Base-by-base conservation (phyloP, 1,284 basidiomycete genomes). In the Phylloboletellus chloephorus region DNA sequence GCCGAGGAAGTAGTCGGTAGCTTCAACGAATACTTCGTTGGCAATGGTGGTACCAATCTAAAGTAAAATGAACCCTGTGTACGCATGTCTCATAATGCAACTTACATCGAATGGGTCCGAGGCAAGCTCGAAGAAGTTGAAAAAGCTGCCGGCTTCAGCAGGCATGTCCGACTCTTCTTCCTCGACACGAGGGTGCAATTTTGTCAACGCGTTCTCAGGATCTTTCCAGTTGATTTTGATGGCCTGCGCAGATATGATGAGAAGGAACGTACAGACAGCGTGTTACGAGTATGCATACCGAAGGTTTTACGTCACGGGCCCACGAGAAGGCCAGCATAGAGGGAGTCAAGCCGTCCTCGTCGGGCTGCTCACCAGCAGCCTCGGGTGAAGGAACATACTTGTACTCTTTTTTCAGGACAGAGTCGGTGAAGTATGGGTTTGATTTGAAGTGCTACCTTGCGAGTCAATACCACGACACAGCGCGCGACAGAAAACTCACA, bases 221-320 rank as follows among this genome's bases (percentile, higher is more conserved):
- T 84, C 79, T 64, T 91, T 93, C 89, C 89, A 93, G 59, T 79
- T 64, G 49, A 93, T 87, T 65, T 77, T 76, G 41, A 51, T 72
- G 33, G 72, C 66, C 82, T 87, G 22, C 38, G 31, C 19, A 41
- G 33, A 19, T 12, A 31, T 28, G 22, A 35, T 33, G 34, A 47
- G 32, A 24, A 20, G 31, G 37, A 13, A 22, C 6, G 22, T n/a
- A n/a, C n/a, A 9, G 30, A 28, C 15, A 10, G 36, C 4, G 9
- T 21, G 16, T 24, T 28, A 30, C 33, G 31, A 34, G 33, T 26
- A 38, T 25, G 58, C 77, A 47, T 58, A 88, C 86, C 61, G 74
- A 73, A 31, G 74, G 63, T 47, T 74, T 65, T 16, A 84, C 77
- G 57, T 90, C 80, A 31, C 76, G 76, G 49, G 80, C 78, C 82